Evolutionary conservation across 148 eudicot species (phyloP).

Genomic region (Rhododendron simsii): DNA sequence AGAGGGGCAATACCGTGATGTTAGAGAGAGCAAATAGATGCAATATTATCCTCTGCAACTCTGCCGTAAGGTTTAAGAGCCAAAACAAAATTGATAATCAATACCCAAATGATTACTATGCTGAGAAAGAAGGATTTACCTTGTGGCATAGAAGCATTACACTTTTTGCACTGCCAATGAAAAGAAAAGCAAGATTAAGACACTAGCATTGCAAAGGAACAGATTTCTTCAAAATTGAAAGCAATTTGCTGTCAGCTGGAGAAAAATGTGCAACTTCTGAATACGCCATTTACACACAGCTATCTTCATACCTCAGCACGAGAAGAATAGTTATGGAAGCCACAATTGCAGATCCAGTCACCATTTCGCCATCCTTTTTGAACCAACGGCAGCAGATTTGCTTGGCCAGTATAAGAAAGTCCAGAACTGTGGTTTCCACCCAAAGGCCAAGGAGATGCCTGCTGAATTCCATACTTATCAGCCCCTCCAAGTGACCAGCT

Average conservation of each 20-base stretch:
- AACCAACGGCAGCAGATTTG: slow-evolving; percentile 31
- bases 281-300: neutral
- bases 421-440: slow-evolving; percentile 24
- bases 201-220: neutral
- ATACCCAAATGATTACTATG: neutral
- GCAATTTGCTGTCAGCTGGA: neutral
- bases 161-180: slow-evolving; percentile 64
- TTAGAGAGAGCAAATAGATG: neutral
- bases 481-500: slow-evolving; percentile 40
- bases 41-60: neutral
- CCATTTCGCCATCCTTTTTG: slow-evolving; percentile 73
- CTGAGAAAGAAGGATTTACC: neutral
- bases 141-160: slow-evolving; percentile 52
- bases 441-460: slow-evolving; percentile 32
- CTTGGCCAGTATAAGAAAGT: slow-evolving; percentile 24
- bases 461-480: slow-evolving; percentile 26
- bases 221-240: neutral
- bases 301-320: slow-evolving; percentile 46
- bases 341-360: slow-evolving; percentile 80
- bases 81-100: neutral
- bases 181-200: slow-evolving; percentile 16
- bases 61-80: neutral
- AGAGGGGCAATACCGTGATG: neutral
- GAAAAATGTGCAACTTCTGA: neutral
- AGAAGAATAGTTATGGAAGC: slow-evolving; percentile 80